These are phyloP conservation scores for Penicillium angulare DNA, from an alignment of 495 filamentous ascomycete species.

Conservation along the genomic window DNA sequence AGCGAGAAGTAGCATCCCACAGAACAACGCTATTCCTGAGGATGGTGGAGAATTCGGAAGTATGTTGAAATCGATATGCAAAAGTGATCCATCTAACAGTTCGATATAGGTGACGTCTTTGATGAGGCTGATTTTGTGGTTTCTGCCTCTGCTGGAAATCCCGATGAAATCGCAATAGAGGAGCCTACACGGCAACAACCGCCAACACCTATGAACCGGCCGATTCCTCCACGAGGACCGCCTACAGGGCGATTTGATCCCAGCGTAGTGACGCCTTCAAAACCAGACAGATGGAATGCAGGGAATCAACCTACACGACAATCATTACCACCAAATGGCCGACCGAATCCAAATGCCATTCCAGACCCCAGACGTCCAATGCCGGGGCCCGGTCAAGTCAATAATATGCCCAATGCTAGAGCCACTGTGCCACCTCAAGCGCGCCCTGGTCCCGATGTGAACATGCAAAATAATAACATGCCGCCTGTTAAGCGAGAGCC, in stretches of 20 bases:
- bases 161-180: constrained; percentile 58
- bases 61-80: constrained; percentile 29
- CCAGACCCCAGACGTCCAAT: constrained; percentile 19
- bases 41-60: constrained; percentile 66
- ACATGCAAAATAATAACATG: constrained; percentile 10
- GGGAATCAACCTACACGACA: constrained; percentile 22
- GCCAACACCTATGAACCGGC: constrained; percentile 27
- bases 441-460: constrained; percentile 6
- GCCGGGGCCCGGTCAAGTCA: constrained; percentile 13
- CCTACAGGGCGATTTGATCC: constrained; percentile 21
- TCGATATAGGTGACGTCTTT: constrained; percentile 62
- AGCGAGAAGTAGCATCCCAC: constrained; percentile 14
- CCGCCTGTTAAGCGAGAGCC: constrained; percentile 31
- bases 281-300: constrained; percentile 38
- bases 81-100: too few relatives aligned
- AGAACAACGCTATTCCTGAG: constrained; percentile 24
- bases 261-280: constrained; percentile 40
- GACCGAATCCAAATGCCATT: constrained; percentile 19
- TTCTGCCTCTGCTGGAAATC: constrained; percentile 56
- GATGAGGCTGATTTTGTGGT: constrained; percentile 72
- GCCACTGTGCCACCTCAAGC: constrained; percentile 21
- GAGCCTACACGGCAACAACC: constrained; percentile 30
- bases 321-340: constrained; percentile 22
- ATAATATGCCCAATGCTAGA: constrained; percentile 24
- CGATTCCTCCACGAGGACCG: constrained; percentile 24